Percentiles rank a stretch among this genome's conserved stretches.
phyloP scores from a whole-genome alignment of 441 rosid genomes.

The Biscutella laevigata region DNA sequence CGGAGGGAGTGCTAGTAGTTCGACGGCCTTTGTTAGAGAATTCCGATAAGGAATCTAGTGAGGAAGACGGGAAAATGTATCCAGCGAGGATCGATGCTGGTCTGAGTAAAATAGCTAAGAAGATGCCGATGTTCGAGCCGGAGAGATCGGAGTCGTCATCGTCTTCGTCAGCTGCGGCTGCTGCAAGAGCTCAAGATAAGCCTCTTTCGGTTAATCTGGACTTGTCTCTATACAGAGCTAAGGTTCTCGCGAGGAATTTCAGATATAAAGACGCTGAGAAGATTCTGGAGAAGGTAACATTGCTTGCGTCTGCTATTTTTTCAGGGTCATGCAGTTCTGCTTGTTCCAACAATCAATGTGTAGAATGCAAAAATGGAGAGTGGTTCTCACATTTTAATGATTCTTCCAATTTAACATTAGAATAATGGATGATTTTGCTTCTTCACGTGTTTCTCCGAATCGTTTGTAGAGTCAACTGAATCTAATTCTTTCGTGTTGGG shows the following conservation, averaged over 20 bases:
- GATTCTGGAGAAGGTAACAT: slow-evolving; percentile 62
- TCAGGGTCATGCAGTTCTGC: background rate
- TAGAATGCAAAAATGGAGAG: background rate
- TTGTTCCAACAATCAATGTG: background rate
- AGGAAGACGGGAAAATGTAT: slow-evolving; percentile 23
- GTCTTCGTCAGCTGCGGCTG: slow-evolving; percentile 25
- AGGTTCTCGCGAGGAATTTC: slow-evolving; percentile 46
- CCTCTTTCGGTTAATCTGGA: slow-evolving; percentile 70
- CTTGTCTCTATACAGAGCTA: slow-evolving; percentile 72
- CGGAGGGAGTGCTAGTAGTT: slow-evolving; percentile 36
- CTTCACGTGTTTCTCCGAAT: background rate
- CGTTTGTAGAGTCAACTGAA: background rate
- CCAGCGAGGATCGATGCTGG: slow-evolving; percentile 46
- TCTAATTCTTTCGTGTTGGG: slow-evolving; percentile 9
- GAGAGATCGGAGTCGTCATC: slow-evolving; percentile 36
- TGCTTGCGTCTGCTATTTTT: background rate
- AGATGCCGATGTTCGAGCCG: slow-evolving; percentile 85
- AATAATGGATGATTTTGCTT: slow-evolving; percentile 4
- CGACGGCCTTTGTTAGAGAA: slow-evolving; percentile 63
- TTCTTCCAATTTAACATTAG: background rate
- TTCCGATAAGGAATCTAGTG: slow-evolving; percentile 30
- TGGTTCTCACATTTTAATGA: background rate
- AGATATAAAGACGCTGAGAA: slow-evolving; percentile 53
- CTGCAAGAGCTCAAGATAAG: slow-evolving; percentile 34
- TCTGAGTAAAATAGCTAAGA: slow-evolving; percentile 62